A percentile compares a stretch with the other conserved stretches of the same genome.
Evolutionary conservation across 495 filamentous ascomycete genomes (phyloP).

Genomic region (Podospora australis): DNA sequence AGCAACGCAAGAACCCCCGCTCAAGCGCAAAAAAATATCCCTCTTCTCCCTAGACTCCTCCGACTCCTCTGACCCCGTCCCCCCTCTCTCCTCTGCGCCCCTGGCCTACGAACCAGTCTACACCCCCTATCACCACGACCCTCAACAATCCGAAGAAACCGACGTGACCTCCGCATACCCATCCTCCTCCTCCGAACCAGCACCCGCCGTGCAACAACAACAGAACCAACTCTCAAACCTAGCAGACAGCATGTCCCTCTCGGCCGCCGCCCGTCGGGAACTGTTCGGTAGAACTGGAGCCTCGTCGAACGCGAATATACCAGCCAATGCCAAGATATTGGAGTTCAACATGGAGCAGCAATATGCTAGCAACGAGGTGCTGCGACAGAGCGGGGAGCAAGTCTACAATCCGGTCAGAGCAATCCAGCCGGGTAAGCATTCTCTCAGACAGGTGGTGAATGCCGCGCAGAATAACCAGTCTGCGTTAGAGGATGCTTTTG

Average conservation of each 20-base stretch:
- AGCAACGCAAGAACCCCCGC: conserved; percentile 12
- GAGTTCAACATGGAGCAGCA: conserved; percentile 83
- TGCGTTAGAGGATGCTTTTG: conserved; percentile 84
- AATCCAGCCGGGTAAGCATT: conserved; percentile 85
- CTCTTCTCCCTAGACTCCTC: conserved; percentile 41
- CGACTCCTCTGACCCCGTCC: conserved; percentile 5
- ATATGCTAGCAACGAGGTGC: conserved; percentile 72
- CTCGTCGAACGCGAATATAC: conserved; percentile 21
- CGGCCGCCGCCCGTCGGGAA: conserved; percentile 64
- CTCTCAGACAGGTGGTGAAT: conserved; percentile 77
- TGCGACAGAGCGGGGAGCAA: conserved; percentile 60
- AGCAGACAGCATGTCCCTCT: conserved; percentile 67
- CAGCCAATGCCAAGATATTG: conserved; percentile 45
- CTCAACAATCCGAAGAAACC: neutral
- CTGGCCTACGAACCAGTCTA: conserved; percentile 41
- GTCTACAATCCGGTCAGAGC: conserved; percentile 76
- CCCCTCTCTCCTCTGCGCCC: conserved; percentile 8
- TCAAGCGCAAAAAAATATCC: conserved; percentile 35
- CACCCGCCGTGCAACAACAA: neutral
- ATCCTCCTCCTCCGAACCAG: conserved; percentile 14
- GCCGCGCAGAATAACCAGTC: conserved; percentile 71
- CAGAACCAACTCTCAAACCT: conserved; percentile 51
- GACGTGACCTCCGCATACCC: conserved; percentile 28
- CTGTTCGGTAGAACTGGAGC: conserved; percentile 63
- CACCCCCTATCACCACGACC: neutral